Conservation (phyloP, 1,139 yeast species). For the Keqinozyma sinolaborantium region DNA sequence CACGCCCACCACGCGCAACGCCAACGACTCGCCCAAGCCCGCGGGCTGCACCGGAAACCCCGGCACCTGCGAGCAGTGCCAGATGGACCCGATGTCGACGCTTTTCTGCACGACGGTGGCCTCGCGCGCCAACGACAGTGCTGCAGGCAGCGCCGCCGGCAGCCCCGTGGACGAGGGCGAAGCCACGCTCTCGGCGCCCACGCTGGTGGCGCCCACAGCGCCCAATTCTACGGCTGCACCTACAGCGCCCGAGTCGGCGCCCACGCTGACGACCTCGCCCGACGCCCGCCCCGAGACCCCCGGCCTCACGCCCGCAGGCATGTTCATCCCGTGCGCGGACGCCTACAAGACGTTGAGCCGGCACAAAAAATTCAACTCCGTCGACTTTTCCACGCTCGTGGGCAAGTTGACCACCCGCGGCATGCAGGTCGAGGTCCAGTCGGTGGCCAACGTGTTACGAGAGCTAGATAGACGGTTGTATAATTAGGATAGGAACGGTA, state of each 20-base stretch:
- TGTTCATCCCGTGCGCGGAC: conserved; percentile 82
- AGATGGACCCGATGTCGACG: conserved; percentile 83
- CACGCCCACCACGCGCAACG: conserved; percentile 19
- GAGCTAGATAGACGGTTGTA: conserved; percentile 72
- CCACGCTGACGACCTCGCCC: no score
- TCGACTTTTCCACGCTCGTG: conserved; percentile 70
- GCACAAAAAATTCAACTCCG: conserved; percentile 69
- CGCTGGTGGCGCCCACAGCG: conserved; percentile 3
- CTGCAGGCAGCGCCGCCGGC: conserved; percentile 4
- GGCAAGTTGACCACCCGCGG: conserved; percentile 78
- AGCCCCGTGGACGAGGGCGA: conserved; percentile 3
- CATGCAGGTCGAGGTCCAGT: conserved; percentile 84
- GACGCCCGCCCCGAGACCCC: conserved; percentile 18
- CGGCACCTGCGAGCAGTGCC: conserved; percentile 84
- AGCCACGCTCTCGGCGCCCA: neutral
- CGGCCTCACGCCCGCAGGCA: conserved; percentile 19
- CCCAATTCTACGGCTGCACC: conserved; percentile 2
- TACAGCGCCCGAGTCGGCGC: no score
- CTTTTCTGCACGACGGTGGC: conserved; percentile 86
- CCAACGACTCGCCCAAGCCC: conserved; percentile 10
- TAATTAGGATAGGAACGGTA: conserved; percentile 27
- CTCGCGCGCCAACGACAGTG: conserved; percentile 29
- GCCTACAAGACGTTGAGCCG: conserved; percentile 83
- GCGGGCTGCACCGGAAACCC: conserved; percentile 83
- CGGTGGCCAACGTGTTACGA: conserved; percentile 77